Evolutionary conservation across 768 basidiomycete genomes (phyloP).

Genomic region (Phaeotremella skinneri): DNA sequence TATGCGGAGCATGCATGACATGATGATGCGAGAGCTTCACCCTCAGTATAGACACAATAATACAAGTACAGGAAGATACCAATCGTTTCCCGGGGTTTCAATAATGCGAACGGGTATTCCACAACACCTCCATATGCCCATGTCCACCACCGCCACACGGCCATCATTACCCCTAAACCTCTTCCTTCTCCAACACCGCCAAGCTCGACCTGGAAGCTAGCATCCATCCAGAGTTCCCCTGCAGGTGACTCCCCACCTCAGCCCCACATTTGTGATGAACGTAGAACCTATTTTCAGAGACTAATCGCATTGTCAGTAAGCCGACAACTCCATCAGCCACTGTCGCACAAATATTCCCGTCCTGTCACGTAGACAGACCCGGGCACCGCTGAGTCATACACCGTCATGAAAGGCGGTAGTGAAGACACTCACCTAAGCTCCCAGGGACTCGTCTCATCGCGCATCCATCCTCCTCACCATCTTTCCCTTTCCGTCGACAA

Average conservation of each 20-base stretch:
- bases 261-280: constrained; percentile 17
- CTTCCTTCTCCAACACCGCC: background rate
- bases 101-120: no score
- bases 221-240: background rate
- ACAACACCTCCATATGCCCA: no score
- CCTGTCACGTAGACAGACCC: constrained; percentile 3
- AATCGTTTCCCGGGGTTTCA: no score
- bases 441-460: constrained; percentile 1
- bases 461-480: constrained; percentile 13
- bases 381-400: no score
- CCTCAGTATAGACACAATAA: no score
- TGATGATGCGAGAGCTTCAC: no score
- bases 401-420: background rate
- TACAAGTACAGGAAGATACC: no score
- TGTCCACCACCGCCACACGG: no score
- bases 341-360: constrained; percentile 10
- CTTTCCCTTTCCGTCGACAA: constrained; percentile 9
- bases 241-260: background rate
- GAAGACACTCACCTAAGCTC: background rate
- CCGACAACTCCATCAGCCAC: background rate
- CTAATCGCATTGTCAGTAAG: background rate
- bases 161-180: no score
- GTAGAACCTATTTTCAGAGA: constrained; percentile 2
- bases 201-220: background rate
- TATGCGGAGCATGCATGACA: no score